A percentile compares a stretch with the other conserved stretches of the same genome.
Evolutionary conservation across 805 yeast species (phyloP).

Genomic region (Saccharomycopsis babjevae): DNA sequence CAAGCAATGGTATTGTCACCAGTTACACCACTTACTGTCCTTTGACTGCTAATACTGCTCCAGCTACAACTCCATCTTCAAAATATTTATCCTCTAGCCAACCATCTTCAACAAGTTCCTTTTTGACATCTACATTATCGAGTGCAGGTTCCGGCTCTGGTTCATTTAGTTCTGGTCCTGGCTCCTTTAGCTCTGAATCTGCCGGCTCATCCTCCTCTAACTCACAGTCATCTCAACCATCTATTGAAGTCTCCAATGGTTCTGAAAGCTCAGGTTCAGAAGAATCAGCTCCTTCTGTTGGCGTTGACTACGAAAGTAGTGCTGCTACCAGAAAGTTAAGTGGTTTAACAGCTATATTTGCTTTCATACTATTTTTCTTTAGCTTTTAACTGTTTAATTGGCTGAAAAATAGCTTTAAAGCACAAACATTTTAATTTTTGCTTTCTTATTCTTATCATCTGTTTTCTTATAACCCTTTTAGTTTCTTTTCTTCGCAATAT

Average conservation of each 20-base stretch:
- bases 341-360: background rate
- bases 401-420: background rate
- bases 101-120: background rate
- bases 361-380: background rate
- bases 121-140: background rate
- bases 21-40: conserved; percentile 7
- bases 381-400: background rate
- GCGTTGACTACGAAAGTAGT: background rate
- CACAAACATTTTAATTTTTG: too few relatives aligned
- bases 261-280: background rate
- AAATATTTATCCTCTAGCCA: background rate
- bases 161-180: background rate
- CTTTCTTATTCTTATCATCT: too few relatives aligned
- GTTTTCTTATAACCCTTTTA: too few relatives aligned
- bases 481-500: too few relatives aligned
- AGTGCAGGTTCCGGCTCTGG: background rate
- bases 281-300: background rate
- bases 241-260: background rate
- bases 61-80: background rate
- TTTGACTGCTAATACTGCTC: background rate
- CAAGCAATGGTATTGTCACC: conserved; percentile 1
- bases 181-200: background rate
- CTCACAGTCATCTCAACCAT: background rate
- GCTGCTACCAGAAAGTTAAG: background rate
- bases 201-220: background rate